phyloP scores from a whole-genome alignment of 768 basidiomycete genomes.

The Serendipita sp. region DNA sequence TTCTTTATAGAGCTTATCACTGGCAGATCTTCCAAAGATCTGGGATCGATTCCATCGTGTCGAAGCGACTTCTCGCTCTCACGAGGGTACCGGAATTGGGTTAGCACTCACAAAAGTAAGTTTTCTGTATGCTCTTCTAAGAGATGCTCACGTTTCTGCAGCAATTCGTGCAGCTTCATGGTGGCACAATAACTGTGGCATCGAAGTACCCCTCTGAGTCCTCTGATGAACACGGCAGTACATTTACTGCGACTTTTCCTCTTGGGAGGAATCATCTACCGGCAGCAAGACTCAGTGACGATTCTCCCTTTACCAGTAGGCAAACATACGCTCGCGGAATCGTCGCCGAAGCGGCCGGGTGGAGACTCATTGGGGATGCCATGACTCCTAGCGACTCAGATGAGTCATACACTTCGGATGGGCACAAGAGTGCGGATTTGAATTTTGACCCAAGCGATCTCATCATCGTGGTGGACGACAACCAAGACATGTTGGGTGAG shows the following conservation, averaged over 20 bases:
- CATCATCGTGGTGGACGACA: conserved; percentile 18
- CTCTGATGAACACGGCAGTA: conserved; percentile 21
- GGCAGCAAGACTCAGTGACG: conserved; percentile 17
- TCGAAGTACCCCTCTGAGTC: conserved; percentile 19
- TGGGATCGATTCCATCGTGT: conserved; percentile 27
- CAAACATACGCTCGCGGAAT: conserved; percentile 21
- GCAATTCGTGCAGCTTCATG: conserved; percentile 25
- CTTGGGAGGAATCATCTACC: conserved; percentile 23
- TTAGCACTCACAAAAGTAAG: conserved; percentile 23
- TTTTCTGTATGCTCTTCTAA: not conserved
- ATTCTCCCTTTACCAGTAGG: conserved; percentile 1
- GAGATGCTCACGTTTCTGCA: conserved; percentile 10
- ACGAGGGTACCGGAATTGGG: conserved; percentile 22
- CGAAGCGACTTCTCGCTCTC: conserved; percentile 3
- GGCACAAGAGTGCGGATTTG: not conserved
- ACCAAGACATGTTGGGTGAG: conserved; percentile 17
- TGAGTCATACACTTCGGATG: conserved; percentile 1
- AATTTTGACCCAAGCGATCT: not conserved
- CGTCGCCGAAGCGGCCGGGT: conserved; percentile 22
- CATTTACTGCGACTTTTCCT: conserved; percentile 22
- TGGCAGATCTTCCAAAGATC: conserved; percentile 17
- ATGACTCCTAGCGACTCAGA: conserved; percentile 8
- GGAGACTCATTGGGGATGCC: conserved; percentile 12
- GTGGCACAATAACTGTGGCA: conserved; percentile 20
- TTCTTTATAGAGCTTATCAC: not conserved